Evolutionary conservation across 2,329 filamentous ascomycete genomes (phyloP).

Genomic region (Penicillium sp.): DNA sequence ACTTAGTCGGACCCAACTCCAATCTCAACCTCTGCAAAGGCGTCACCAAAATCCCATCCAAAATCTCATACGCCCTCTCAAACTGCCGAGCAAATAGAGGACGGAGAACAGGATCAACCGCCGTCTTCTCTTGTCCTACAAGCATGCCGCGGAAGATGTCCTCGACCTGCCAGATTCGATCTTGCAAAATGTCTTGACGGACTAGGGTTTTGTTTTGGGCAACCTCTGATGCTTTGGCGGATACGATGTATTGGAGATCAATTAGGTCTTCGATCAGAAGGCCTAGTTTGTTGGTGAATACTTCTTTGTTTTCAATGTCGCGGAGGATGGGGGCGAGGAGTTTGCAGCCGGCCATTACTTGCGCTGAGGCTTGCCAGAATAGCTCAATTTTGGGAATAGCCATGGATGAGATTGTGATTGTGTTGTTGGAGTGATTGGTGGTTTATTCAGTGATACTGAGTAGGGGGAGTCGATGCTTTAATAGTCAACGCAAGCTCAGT

Average conservation of each 20-base stretch:
- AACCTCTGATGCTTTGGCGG: not conserved
- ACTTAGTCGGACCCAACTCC: not conserved
- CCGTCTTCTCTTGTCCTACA: not conserved
- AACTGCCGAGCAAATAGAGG: not conserved
- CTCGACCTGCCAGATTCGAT: not conserved
- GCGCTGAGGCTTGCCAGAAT: constrained; percentile 2
- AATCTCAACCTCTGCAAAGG: not conserved
- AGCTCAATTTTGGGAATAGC: not conserved
- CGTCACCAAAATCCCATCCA: not conserved
- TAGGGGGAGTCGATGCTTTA: not conserved
- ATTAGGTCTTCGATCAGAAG: not conserved
- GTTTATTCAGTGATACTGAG: not conserved
- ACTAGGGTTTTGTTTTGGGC: not conserved
- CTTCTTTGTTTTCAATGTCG: not conserved
- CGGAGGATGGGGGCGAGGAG: not conserved
- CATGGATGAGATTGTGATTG: not conserved
- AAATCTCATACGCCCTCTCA: not conserved
- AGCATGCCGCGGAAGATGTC: not conserved
- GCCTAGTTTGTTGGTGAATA: not conserved
- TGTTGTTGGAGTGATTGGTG: not conserved
- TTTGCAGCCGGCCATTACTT: constrained; percentile 5
- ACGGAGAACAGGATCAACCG: not conserved
- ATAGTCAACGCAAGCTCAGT: not conserved
- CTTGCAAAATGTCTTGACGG: not conserved
- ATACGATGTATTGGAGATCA: not conserved